Evolutionary conservation across 169 alveolate genomes (phyloP), one percentile per base, ranked within the genome.

Genomic region (Babesia divergens): DNA sequence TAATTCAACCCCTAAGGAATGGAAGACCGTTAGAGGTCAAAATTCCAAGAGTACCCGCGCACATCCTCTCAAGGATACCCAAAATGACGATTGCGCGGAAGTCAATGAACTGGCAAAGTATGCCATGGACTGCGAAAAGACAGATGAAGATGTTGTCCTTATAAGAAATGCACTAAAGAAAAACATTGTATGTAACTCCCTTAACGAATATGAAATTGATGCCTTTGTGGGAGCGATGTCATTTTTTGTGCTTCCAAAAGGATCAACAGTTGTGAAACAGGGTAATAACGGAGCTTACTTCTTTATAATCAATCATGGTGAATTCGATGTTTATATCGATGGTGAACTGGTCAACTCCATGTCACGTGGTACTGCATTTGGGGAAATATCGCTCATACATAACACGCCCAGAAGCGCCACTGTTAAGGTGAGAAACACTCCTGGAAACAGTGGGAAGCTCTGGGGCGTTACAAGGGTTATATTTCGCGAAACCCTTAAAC

Each of bases 341-440:
- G 94, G 91, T 5, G 93, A 92, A 66, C 83, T 82, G 54, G 96
- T 93, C 38, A 95, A 95, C 69, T 66, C 84, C 32, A 72, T 96
- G 91, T 83, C 88, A 26, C 82, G 90, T 46, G 99, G 99, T 1
- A 93, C 91, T 28, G 94, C 99, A 6, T 98, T 98, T 65, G 99
- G 99, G 8, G 99, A 98, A 75, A 91, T 97, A 35, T 99, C 99
- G 13, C 90, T 98, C 53, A 94, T 98, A 31, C 98, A 97, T 74
- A 96, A 97, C 79, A 94, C 98, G 14, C 99, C 98, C 22, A 91
- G 99, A 65, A 93, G 98, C 37, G 99, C 99, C 8, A 93, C 99
- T 3, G 94, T 97, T 22, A 84, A 71, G 66, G 97, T 98, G 0
- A 79, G 89, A 38, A 90, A 86, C 68, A 71, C 26, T 28, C 98